These are phyloP conservation scores for Hirschioporus abietinus DNA, from an alignment of 768 basidiomycete species.

Conservation along the genomic window DNA sequence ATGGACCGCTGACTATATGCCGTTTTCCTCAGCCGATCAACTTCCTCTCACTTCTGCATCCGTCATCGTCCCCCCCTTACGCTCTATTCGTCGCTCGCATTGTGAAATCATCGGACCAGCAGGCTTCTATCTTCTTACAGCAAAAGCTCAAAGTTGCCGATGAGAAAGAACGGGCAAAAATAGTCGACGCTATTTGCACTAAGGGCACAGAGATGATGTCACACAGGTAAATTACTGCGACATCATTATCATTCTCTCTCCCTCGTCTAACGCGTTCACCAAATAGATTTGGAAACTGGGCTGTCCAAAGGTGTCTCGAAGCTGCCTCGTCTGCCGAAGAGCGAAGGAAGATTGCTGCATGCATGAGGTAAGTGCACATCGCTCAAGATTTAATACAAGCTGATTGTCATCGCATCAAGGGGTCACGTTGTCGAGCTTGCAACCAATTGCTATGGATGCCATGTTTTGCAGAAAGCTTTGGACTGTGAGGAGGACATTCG, in stretches of 20 bases:
- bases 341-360: constrained; percentile 73
- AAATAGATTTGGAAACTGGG: constrained; percentile 86
- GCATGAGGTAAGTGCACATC: constrained; percentile 60
- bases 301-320: constrained; percentile 82
- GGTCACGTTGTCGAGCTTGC: constrained; percentile 83
- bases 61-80: constrained; percentile 81
- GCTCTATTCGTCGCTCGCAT: constrained; percentile 77
- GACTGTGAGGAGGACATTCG: constrained; percentile 88
- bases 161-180: constrained; percentile 68
- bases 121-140: constrained; percentile 85
- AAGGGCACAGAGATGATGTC: constrained; percentile 93
- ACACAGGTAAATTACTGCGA: constrained; percentile 46
- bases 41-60: constrained; percentile 79
- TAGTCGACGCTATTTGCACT: constrained; percentile 81
- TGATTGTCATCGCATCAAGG: constrained; percentile 29
- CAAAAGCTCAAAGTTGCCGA: constrained; percentile 89
- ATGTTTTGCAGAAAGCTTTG: constrained; percentile 84
- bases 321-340: constrained; percentile 72
- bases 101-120: constrained; percentile 86
- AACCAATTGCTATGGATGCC: constrained; percentile 85
- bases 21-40: constrained; percentile 65
- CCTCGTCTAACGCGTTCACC: constrained; percentile 6
- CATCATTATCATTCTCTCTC: neutral
- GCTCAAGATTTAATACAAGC: neutral
- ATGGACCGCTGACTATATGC: constrained; percentile 13